Evolutionary conservation across 2,329 filamentous ascomycete species (phyloP).

Genomic region (Dactylonectria estremocensis): DNA sequence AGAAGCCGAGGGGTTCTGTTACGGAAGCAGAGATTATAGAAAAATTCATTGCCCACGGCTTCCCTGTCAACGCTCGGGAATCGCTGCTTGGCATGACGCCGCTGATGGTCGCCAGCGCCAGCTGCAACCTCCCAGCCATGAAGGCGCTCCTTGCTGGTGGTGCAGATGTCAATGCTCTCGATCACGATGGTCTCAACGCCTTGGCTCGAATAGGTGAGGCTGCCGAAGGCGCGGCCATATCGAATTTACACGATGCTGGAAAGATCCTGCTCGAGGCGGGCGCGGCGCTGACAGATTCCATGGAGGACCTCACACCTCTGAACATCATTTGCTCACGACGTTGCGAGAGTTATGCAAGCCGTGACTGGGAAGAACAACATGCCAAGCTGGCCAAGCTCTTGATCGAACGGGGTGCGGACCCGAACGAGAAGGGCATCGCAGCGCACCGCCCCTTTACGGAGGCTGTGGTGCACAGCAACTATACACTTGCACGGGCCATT

Average conservation of each 20-base stretch:
- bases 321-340: conserved; percentile 46
- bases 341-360: conserved; percentile 42
- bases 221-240: conserved; percentile 43
- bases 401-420: conserved; percentile 45
- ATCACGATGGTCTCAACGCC: conserved; percentile 46
- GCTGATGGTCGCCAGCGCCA: conserved; percentile 48
- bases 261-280: conserved; percentile 47
- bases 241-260: conserved; percentile 41
- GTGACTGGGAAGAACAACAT: conserved; percentile 47
- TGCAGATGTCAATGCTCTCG: conserved; percentile 44
- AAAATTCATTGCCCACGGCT: conserved; percentile 46
- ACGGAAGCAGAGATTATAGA: conserved; percentile 47
- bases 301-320: conserved; percentile 44
- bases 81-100: conserved; percentile 48
- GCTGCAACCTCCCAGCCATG: conserved; percentile 46
- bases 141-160: conserved; percentile 43
- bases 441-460: conserved; percentile 43
- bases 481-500: conserved; percentile 41
- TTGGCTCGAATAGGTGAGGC: conserved; percentile 45
- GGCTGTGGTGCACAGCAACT: conserved; percentile 43
- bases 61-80: conserved; percentile 46
- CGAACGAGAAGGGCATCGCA: conserved; percentile 46
- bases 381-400: conserved; percentile 45
- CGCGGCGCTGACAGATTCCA: conserved; percentile 38
- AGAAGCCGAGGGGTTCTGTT: conserved; percentile 25